Percentiles rank a stretch among this genome's conserved stretches.
Evolutionary conservation across 345 rosid genomes (phyloP).

Genomic region (Brassica carinata): DNA sequence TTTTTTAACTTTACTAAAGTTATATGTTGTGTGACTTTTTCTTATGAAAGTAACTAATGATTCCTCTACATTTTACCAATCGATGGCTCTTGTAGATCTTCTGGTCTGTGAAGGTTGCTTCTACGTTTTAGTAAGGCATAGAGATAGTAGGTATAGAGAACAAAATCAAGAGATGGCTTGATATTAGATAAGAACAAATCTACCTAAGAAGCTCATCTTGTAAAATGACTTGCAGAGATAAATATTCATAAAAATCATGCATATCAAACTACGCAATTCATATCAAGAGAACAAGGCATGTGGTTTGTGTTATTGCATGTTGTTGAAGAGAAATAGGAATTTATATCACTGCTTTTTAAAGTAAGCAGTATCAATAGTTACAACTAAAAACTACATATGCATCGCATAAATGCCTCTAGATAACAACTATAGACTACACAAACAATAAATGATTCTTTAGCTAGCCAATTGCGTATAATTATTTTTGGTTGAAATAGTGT

Average conservation of each 20-base stretch:
- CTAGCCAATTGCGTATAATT: neutral
- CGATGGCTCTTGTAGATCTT: neutral
- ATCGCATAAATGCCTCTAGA: neutral
- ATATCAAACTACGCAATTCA: neutral
- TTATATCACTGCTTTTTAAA: neutral
- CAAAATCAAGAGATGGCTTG: neutral
- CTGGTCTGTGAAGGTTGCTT: neutral
- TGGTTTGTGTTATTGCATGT: slow-evolving; percentile 9
- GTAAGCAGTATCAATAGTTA: neutral
- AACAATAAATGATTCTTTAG: neutral
- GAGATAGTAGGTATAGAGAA: neutral
- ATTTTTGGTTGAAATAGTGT: neutral
- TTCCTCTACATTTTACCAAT: neutral
- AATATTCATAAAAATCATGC: neutral
- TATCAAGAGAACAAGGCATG: slow-evolving; percentile 5
- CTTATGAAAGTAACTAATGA: neutral
- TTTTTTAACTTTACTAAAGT: neutral
- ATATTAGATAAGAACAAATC: neutral
- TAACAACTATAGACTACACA: neutral
- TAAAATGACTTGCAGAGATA: neutral
- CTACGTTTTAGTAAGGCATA: neutral
- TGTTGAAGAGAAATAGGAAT: neutral
- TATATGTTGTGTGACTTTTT: neutral
- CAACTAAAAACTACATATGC: neutral
- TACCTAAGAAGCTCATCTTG: neutral